These are phyloP conservation scores for Orbilia ellipsospora DNA, from an alignment of 2,329 filamentous ascomycete species.

Conservation along the genomic window DNA sequence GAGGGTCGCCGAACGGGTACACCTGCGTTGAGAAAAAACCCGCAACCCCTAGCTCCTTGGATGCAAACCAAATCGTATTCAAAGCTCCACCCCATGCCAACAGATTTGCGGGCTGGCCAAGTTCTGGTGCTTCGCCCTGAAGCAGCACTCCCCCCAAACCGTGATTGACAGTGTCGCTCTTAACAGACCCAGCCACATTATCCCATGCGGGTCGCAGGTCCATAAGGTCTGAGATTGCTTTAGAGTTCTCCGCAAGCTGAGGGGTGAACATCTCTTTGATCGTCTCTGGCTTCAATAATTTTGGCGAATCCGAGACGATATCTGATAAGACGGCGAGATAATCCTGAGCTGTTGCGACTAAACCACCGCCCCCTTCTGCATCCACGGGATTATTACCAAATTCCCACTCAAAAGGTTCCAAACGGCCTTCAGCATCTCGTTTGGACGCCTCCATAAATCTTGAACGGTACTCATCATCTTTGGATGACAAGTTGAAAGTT, in stretches of 20 bases:
- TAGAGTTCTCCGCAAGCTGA: not conserved
- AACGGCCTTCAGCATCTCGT: not conserved
- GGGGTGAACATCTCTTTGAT: conserved; percentile 9
- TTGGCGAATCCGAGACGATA: conserved; percentile 13
- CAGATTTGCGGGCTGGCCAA: conserved; percentile 10
- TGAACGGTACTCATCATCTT: not conserved
- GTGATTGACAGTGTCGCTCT: conserved; percentile 12
- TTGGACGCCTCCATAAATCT: conserved; percentile 9
- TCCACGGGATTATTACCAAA: conserved; percentile 19
- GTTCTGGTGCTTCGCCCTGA: conserved; percentile 7
- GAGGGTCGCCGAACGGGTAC: conserved; percentile 10
- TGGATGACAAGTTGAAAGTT: conserved; percentile 7
- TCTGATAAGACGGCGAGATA: conserved; percentile 18
- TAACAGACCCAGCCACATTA: conserved; percentile 15
- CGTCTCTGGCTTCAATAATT: conserved; percentile 5
- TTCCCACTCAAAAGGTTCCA: conserved; percentile 3
- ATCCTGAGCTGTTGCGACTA: conserved; percentile 10
- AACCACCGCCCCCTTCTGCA: conserved; percentile 12
- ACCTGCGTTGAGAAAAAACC: conserved; percentile 21
- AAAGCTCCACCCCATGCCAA: conserved; percentile 19
- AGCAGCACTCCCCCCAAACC: conserved; percentile 9
- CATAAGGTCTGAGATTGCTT: not conserved
- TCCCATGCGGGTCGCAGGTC: conserved; percentile 10
- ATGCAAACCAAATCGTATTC: conserved; percentile 24
- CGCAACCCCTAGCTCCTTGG: conserved; percentile 12